Conservation (phyloP, 768 basidiomycete genomes). For the Pleurotus tuber-regium region DNA sequence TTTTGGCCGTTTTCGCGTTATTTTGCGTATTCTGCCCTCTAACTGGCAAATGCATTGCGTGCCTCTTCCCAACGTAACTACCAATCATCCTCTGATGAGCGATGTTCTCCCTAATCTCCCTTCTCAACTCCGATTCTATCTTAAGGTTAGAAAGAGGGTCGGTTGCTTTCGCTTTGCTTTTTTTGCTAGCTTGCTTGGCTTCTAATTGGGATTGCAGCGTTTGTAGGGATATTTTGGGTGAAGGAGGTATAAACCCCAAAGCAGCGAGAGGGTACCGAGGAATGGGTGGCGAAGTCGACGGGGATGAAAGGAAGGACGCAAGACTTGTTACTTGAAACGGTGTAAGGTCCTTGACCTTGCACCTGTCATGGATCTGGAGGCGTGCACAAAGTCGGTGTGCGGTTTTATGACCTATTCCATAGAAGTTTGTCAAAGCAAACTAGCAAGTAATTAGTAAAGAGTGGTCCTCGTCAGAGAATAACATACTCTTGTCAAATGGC, state of each 20-base stretch:
- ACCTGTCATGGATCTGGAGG: constrained; percentile 85
- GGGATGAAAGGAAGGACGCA: constrained; percentile 93
- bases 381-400: constrained; percentile 86
- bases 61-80: constrained; percentile 88
- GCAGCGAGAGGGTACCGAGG: constrained; percentile 67
- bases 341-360: constrained; percentile 78
- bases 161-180: constrained; percentile 19
- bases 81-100: constrained; percentile 92
- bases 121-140: constrained; percentile 85
- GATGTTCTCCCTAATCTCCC: constrained; percentile 87
- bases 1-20: constrained; percentile 88
- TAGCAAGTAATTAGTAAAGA: constrained; percentile 37
- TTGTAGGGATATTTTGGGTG: constrained; percentile 36
- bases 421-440: constrained; percentile 90
- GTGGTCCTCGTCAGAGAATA: neutral
- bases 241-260: constrained; percentile 46
- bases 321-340: constrained; percentile 87
- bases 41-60: constrained; percentile 91
- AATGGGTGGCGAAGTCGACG: constrained; percentile 67
- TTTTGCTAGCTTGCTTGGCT: constrained; percentile 20
- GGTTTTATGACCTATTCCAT: constrained; percentile 78
- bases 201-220: constrained; percentile 37
- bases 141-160: constrained; percentile 75
- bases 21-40: constrained; percentile 91
- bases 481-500: constrained; percentile 71